phyloP scores from a whole-genome alignment of 306 rosid species.

The Spatholobus suberectus region DNA sequence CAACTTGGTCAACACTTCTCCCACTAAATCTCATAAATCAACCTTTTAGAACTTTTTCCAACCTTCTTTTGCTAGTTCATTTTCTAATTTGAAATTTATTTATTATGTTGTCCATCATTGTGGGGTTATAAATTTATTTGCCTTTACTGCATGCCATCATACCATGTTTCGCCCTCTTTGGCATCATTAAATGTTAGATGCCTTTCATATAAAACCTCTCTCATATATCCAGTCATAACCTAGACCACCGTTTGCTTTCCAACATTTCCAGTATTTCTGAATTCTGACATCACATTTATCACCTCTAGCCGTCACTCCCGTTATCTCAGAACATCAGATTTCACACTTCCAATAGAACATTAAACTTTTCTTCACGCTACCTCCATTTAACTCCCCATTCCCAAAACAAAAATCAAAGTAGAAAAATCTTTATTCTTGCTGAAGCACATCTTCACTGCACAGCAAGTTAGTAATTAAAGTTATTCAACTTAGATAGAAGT shows the following conservation, averaged over 20 bases:
- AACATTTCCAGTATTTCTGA: background rate
- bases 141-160: background rate
- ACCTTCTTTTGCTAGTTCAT: background rate
- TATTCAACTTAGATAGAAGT: background rate
- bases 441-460: background rate
- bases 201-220: background rate
- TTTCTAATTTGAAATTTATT: background rate
- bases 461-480: background rate
- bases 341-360: background rate
- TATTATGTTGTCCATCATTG: background rate
- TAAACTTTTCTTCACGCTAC: background rate
- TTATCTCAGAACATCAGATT: background rate
- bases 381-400: background rate
- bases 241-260: background rate
- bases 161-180: background rate
- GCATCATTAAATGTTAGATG: constrained; percentile 1
- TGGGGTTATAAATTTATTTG: background rate
- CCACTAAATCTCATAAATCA: background rate
- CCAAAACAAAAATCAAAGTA: background rate
- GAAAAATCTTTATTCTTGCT: background rate
- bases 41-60: background rate
- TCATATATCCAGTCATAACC: background rate
- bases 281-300: background rate
- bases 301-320: background rate
- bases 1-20: constrained; percentile 14